Base-by-base conservation (phyloP, 768 basidiomycete species). In the Suillus paluster region DNA sequence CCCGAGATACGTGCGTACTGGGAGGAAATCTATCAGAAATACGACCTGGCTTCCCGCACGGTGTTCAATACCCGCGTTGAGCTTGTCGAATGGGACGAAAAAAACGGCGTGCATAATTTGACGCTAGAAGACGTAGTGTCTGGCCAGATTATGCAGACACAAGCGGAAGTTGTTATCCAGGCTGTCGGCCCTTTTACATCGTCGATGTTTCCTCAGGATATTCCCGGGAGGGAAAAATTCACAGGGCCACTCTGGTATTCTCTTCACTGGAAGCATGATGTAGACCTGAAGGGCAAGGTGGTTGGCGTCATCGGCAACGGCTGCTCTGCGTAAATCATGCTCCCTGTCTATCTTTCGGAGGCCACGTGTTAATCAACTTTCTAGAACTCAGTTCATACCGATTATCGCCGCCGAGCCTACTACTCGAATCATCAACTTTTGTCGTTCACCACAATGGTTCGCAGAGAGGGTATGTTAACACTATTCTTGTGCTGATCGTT, bases 261-360 rank as follows among this genome's bases (percentile, higher is more conserved):
- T 34, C 81, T 84, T 23, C 67, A 71, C 58, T 90, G 86, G 86
- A 73, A 79, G 49, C 83, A 85, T 54, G 83, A 83, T 66, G 79
- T 88, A 19, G 68, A 78, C 48, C 68, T 88, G 59, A 74, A 73
- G 61, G 82, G 81, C 2, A 86, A 86, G 71, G 75, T 78, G 30
- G 80, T 90, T 8, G 86, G 83, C 1, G 82, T 89, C 15, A 82
- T 88, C 67, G 87, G 87, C 42, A 87, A 87, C 67, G 87, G 86
- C 4, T 86, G 83, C 63, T 85, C 84, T 45, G 86, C 81, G 80
- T 86, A 67, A 66, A 80, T 77, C 39, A 49, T 27, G 27, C 63
- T 64, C 27, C 64, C 66, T 61, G 61, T 46, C 58, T 53, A 30
- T 45, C 5, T 64, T 60, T 44, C 54, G 19, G 38, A 30, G 44